Percentiles rank a stretch among this genome's conserved stretches.
These are phyloP conservation scores for Neurospora pannonica DNA, from an alignment of 495 filamentous ascomycete genomes.

Conservation along the genomic window DNA sequence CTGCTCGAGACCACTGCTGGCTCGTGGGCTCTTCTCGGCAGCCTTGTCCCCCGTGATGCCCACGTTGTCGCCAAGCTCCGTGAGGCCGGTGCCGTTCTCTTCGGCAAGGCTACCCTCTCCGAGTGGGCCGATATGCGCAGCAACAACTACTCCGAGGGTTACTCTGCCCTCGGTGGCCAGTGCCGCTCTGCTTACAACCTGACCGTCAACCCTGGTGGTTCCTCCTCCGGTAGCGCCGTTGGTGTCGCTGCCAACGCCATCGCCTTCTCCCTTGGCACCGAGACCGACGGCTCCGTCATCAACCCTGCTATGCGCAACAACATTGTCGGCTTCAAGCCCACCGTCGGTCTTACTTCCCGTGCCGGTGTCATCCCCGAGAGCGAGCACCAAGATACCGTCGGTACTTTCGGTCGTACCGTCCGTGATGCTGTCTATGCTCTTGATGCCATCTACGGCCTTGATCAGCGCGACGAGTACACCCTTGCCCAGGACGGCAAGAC, in stretches of 20 bases:
- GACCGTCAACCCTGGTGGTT: conserved; percentile 58
- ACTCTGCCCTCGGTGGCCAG: conserved; percentile 57
- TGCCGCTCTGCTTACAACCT: conserved; percentile 58
- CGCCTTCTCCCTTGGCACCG: conserved; percentile 58
- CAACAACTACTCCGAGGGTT: conserved; percentile 62
- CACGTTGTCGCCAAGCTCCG: conserved; percentile 51
- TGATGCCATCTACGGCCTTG: conserved; percentile 50
- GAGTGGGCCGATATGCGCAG: conserved; percentile 69
- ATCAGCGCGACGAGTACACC: conserved; percentile 36
- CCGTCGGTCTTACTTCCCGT: conserved; percentile 58
- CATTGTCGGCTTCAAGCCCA: conserved; percentile 55
- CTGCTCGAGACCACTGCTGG: conserved; percentile 42
- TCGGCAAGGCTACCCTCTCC: conserved; percentile 60
- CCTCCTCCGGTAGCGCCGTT: conserved; percentile 52
- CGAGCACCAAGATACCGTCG: conserved; percentile 57
- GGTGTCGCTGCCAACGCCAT: conserved; percentile 54
- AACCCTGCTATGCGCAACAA: conserved; percentile 60
- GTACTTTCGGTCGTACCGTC: conserved; percentile 55
- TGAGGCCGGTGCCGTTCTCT: conserved; percentile 54
- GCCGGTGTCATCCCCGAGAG: conserved; percentile 56
- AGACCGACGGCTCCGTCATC: conserved; percentile 61
- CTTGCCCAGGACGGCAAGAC: conserved; percentile 41
- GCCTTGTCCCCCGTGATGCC: conserved; percentile 56
- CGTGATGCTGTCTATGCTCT: conserved; percentile 56
- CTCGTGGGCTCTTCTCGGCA: conserved; percentile 46